These are phyloP conservation scores for Leccinum pachyderme DNA, from an alignment of 1,284 basidiomycete genomes.

Conservation along the genomic window DNA sequence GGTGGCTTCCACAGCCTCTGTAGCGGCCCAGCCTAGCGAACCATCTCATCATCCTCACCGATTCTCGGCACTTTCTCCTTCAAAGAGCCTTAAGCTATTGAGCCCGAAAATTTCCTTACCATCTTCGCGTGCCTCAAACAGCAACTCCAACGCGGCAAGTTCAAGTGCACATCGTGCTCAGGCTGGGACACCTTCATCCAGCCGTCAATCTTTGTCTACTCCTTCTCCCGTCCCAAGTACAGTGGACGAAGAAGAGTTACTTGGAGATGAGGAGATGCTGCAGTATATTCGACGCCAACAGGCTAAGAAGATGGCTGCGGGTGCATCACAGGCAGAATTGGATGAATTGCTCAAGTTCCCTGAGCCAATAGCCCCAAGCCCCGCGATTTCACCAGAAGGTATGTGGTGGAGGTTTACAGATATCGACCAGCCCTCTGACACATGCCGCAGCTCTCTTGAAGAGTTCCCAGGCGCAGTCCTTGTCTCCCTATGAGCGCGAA, in stretches of 20 bases:
- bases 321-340: conserved; percentile 82
- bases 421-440: conserved; percentile 6
- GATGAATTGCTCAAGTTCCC: conserved; percentile 92
- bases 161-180: conserved; percentile 53
- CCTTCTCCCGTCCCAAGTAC: conserved; percentile 74
- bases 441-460: conserved; percentile 54
- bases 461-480: conserved; percentile 56
- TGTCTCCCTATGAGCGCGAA: conserved; percentile 86
- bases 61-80: conserved; percentile 78
- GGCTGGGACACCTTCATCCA: conserved; percentile 65
- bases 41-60: conserved; percentile 49
- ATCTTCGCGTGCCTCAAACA: conserved; percentile 52
- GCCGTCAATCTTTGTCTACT: conserved; percentile 73
- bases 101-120: conserved; percentile 72
- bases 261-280: conserved; percentile 96
- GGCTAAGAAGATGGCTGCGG: conserved; percentile 82
- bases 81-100: conserved; percentile 75
- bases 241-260: conserved; percentile 86
- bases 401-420: conserved; percentile 30
- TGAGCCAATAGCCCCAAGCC: conserved; percentile 75
- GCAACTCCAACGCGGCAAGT: conserved; percentile 37
- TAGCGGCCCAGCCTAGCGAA: conserved; percentile 37
- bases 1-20: conserved; percentile 60
- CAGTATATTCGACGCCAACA: conserved; percentile 91
- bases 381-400: conserved; percentile 73